phyloP scores from a whole-genome alignment of 441 rosid species.

The Theobroma grandiflorum region DNA sequence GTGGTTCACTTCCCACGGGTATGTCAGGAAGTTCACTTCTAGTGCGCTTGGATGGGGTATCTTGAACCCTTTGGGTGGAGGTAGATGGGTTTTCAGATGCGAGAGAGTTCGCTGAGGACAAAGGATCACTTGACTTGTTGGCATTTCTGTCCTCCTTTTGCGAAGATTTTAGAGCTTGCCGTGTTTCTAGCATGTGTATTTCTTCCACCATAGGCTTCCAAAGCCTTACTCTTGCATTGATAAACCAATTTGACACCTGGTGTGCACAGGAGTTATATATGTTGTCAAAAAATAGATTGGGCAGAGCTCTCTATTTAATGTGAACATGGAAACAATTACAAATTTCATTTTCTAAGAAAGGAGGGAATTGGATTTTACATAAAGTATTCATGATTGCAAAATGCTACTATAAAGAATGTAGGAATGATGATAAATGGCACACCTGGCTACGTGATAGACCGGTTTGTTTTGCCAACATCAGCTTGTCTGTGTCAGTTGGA shows the following conservation, averaged over 20 bases:
- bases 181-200: constrained; percentile 75
- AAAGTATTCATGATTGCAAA: neutral
- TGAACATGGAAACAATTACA: neutral
- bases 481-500: constrained; percentile 91
- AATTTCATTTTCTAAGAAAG: neutral
- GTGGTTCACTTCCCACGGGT: constrained; percentile 38
- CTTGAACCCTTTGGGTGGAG: constrained; percentile 50
- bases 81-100: constrained; percentile 47
- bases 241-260: constrained; percentile 93
- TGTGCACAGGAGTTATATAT: neutral
- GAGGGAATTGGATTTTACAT: neutral
- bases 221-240: constrained; percentile 87
- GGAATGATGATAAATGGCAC: constrained; percentile 27
- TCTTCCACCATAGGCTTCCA: constrained; percentile 98
- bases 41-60: constrained; percentile 52
- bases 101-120: constrained; percentile 31
- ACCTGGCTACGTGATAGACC: constrained; percentile 94
- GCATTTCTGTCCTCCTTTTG: constrained; percentile 50
- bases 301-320: neutral
- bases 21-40: constrained; percentile 40
- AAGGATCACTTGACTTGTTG: constrained; percentile 39
- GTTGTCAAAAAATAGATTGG: neutral
- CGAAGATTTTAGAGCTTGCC: constrained; percentile 65
- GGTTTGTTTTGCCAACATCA: constrained; percentile 87
- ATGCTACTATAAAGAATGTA: neutral